Conservation (phyloP, 2,329 filamentous ascomycete genomes). For the Nemania sp. region DNA sequence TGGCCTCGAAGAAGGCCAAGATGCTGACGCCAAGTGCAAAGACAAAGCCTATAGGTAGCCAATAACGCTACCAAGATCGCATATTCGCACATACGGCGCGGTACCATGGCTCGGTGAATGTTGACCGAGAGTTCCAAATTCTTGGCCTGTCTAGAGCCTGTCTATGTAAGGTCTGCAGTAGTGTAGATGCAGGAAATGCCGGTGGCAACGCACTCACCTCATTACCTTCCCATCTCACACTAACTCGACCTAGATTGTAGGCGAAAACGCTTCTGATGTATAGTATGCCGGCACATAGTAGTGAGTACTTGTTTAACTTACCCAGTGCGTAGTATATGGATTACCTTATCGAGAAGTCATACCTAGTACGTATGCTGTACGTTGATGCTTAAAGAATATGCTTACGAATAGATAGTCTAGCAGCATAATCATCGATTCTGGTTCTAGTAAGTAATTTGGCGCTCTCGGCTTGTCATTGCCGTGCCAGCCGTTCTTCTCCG, state of each 20-base stretch:
- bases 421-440: background rate
- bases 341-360: no score
- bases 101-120: constrained; percentile 31
- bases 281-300: no score
- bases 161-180: constrained; percentile 19
- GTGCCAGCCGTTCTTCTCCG: background rate
- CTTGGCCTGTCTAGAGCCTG: constrained; percentile 13
- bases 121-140: constrained; percentile 38
- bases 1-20: background rate
- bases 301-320: no score
- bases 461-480: background rate
- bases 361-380: no score
- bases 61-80: constrained; percentile 6
- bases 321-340: no score
- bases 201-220: constrained; percentile 11
- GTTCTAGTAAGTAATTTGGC: background rate
- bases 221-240: background rate
- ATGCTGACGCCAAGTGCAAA: constrained; percentile 28
- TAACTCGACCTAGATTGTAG: background rate
- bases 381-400: no score
- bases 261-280: background rate
- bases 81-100: background rate
- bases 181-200: constrained; percentile 23
- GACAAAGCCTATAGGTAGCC: background rate
- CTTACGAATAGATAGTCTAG: no score